Conservation (phyloP, 2,329 filamentous ascomycete species). For the Aureobasidium sp. region DNA sequence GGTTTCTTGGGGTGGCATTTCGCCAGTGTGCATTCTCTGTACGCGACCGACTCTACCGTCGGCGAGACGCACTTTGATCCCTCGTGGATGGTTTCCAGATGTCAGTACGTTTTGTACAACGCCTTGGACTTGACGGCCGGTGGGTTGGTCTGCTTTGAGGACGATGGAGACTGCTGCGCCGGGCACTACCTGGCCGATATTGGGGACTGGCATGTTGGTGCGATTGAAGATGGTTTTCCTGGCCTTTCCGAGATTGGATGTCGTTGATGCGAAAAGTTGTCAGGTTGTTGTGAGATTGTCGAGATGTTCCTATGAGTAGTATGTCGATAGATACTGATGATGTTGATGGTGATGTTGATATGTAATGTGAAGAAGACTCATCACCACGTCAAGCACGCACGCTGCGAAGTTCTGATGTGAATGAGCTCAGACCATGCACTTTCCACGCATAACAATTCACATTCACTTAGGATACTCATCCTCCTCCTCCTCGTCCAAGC, state of each 20-base stretch:
- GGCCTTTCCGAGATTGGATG: background rate
- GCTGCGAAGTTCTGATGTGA: background rate
- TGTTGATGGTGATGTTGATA: background rate
- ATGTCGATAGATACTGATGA: background rate
- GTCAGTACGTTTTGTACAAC: conserved; percentile 61
- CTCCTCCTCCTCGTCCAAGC: background rate
- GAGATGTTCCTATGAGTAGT: background rate
- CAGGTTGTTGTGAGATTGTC: background rate
- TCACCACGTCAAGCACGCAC: background rate
- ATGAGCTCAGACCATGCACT: background rate
- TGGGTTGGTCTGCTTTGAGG: conserved; percentile 67
- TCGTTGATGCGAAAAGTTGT: background rate
- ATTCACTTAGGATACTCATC: too few species aligned
- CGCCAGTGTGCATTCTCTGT: conserved; percentile 45
- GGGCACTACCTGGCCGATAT: conserved; percentile 42
- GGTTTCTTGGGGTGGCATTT: conserved; percentile 9
- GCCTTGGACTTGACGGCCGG: conserved; percentile 61
- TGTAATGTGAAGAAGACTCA: background rate
- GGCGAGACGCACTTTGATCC: conserved; percentile 67
- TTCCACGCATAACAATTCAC: background rate
- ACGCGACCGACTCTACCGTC: conserved; percentile 69
- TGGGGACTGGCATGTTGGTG: conserved; percentile 22
- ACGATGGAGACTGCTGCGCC: conserved; percentile 64
- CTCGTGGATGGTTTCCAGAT: conserved; percentile 63
- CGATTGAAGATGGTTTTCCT: background rate